Percentiles rank a stretch among this genome's conserved stretches.
phyloP scores from a whole-genome alignment of 768 basidiomycete genomes.

The Tulasnella sp. region DNA sequence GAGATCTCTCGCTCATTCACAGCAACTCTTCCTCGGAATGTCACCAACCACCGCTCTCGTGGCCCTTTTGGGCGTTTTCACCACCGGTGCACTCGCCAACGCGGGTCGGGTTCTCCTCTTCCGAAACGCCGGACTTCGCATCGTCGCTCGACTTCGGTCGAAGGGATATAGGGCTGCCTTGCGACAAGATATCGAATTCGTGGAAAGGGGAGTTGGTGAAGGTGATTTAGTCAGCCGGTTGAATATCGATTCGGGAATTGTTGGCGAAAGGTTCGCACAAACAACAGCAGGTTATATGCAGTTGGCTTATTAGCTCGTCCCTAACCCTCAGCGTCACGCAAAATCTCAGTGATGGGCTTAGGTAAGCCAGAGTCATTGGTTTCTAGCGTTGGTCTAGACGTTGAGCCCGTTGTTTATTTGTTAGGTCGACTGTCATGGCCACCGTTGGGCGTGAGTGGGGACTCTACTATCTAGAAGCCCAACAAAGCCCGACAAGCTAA shows the following conservation, averaged over 20 bases:
- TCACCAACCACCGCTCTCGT: conserved; percentile 76
- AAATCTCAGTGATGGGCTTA: conserved; percentile 46
- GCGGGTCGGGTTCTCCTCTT: conserved; percentile 79
- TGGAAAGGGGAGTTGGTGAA: conserved; percentile 71
- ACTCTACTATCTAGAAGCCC: not conserved
- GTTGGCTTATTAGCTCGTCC: not conserved
- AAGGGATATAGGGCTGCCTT: conserved; percentile 79
- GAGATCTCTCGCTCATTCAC: not conserved
- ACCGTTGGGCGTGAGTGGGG: conserved; percentile 76
- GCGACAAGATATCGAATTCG: conserved; percentile 86
- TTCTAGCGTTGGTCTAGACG: not conserved
- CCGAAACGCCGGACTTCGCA: conserved; percentile 85
- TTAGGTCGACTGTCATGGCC: conserved; percentile 81
- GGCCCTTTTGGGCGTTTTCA: conserved; percentile 69
- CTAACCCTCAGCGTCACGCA: conserved; percentile 38
- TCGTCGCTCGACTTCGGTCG: conserved; percentile 82
- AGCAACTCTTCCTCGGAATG: conserved; percentile 78
- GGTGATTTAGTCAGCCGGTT: conserved; percentile 91
- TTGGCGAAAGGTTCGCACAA: conserved; percentile 74
- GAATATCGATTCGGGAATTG: conserved; percentile 86
- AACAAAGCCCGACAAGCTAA: not conserved
- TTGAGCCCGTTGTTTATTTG: conserved; percentile 33
- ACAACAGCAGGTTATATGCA: not conserved
- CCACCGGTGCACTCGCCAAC: conserved; percentile 82
- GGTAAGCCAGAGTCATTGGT: conserved; percentile 33